A percentile compares a stretch with the other conserved stretches of the same genome.
These are phyloP conservation scores for Erodium maritimum DNA, from an alignment of 345 rosid species.

Conservation along the genomic window DNA sequence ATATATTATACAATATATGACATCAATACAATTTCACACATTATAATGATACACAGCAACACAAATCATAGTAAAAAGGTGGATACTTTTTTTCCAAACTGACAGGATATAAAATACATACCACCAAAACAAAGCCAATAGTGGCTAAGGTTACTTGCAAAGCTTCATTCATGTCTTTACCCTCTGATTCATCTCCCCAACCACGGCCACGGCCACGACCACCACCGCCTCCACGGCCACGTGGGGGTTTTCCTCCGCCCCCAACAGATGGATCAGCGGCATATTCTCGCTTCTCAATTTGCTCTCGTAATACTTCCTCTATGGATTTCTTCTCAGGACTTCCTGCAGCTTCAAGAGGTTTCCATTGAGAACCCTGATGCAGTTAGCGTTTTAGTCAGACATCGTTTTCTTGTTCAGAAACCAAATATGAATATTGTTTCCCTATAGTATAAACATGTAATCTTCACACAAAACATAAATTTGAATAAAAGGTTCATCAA, in stretches of 20 bases:
- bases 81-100: too few species aligned
- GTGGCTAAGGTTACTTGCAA: constrained; percentile 46
- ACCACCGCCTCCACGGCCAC: constrained; percentile 27
- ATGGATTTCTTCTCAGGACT: constrained; percentile 23
- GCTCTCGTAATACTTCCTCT: constrained; percentile 42
- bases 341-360: constrained; percentile 33
- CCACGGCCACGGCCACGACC: constrained; percentile 20
- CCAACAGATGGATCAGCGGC: neutral
- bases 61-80: neutral
- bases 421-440: neutral
- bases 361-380: constrained; percentile 39
- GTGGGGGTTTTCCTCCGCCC: constrained; percentile 19
- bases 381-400: neutral
- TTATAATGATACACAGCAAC: neutral
- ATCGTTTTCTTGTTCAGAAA: neutral
- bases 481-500: neutral
- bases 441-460: too few species aligned
- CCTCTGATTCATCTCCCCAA: constrained; percentile 26
- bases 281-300: constrained; percentile 36
- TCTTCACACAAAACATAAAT: neutral
- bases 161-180: constrained; percentile 31
- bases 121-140: constrained; percentile 42
- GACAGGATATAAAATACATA: constrained; percentile 7
- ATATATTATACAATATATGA: neutral
- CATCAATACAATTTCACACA: too few species aligned